Evolutionary conservation across 768 basidiomycete genomes (phyloP).

Genomic region (Russula foetens): DNA sequence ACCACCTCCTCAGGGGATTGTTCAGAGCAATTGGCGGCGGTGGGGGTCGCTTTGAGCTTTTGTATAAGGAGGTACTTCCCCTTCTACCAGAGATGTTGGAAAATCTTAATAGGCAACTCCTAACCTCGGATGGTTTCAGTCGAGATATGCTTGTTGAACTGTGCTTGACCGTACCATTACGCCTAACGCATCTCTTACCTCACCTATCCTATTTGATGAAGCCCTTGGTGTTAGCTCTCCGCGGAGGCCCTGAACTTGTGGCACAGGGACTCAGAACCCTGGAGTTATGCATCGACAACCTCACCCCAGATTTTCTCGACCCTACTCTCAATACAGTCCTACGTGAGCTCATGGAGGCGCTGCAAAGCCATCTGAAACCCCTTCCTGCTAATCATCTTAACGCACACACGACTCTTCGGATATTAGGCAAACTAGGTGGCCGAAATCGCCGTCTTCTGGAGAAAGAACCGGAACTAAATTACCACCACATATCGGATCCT

Average conservation of each 20-base stretch:
- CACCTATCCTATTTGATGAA: conserved; percentile 95
- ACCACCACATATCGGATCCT: conserved; percentile 58
- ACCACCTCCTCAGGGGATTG: conserved; percentile 82
- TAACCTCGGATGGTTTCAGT: conserved; percentile 71
- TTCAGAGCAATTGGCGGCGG: conserved; percentile 91
- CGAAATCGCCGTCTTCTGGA: conserved; percentile 82
- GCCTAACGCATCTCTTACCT: conserved; percentile 91
- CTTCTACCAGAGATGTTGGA: conserved; percentile 97
- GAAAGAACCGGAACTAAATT: conserved; percentile 70
- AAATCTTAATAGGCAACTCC: conserved; percentile 82
- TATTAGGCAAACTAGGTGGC: conserved; percentile 93
- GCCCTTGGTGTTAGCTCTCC: conserved; percentile 84
- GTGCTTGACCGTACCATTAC: conserved; percentile 91
- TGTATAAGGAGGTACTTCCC: conserved; percentile 95
- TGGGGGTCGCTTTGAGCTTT: conserved; percentile 84
- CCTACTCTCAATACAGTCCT: conserved; percentile 90
- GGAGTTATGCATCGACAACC: conserved; percentile 98
- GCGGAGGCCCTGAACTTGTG: conserved; percentile 81
- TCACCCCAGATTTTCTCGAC: conserved; percentile 95
- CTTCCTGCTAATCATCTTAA: conserved; percentile 83
- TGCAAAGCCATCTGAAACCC: conserved; percentile 87
- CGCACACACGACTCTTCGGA: conserved; percentile 91
- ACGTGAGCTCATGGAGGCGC: conserved; percentile 88
- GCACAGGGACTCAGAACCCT: conserved; percentile 93
- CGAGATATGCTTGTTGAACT: conserved; percentile 95